phyloP scores from a whole-genome alignment of 2,329 filamentous ascomycete genomes.

The Trichoderma semiorbis region DNA sequence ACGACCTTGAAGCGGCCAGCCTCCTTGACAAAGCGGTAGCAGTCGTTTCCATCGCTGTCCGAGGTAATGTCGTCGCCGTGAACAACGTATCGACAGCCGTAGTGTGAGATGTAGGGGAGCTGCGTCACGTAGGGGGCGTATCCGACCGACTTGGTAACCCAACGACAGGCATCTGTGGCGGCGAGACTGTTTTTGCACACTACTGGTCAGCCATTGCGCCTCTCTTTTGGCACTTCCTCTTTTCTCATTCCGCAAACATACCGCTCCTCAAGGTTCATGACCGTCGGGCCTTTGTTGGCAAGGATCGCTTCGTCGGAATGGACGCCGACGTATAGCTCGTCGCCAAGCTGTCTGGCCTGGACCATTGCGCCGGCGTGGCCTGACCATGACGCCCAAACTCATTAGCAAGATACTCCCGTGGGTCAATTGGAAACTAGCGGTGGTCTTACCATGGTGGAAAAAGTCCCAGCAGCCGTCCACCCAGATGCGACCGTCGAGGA shows the following conservation, averaged over 20 bases:
- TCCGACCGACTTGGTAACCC: constrained; percentile 81
- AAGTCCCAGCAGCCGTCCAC: constrained; percentile 99
- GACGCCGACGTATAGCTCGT: constrained; percentile 84
- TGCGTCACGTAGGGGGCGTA: constrained; percentile 92
- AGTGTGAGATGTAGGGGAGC: constrained; percentile 90
- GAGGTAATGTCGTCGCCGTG: constrained; percentile 98
- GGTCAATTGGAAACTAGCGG: not conserved
- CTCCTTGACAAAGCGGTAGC: constrained; percentile 95
- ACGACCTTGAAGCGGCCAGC: constrained; percentile 94
- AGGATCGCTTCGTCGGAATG: constrained; percentile 95
- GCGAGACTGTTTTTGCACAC: constrained; percentile 59
- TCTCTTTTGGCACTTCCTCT: not conserved
- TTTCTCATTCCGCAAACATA: constrained; percentile 29
- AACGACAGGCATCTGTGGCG: constrained; percentile 91
- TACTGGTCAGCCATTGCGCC: not conserved
- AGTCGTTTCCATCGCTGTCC: constrained; percentile 89
- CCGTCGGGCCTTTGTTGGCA: constrained; percentile 95
- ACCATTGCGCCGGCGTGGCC: constrained; percentile 96
- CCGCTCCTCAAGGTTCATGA: constrained; percentile 93
- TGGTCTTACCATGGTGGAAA: constrained; percentile 78
- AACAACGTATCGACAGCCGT: constrained; percentile 91
- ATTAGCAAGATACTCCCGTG: not conserved
- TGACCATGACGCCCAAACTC: constrained; percentile 33
- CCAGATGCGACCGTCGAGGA: constrained; percentile 78
- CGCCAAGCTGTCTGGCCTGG: constrained; percentile 87